phyloP scores from a whole-genome alignment of 148 eudicot genomes.

The Rhododendron ovatum region DNA sequence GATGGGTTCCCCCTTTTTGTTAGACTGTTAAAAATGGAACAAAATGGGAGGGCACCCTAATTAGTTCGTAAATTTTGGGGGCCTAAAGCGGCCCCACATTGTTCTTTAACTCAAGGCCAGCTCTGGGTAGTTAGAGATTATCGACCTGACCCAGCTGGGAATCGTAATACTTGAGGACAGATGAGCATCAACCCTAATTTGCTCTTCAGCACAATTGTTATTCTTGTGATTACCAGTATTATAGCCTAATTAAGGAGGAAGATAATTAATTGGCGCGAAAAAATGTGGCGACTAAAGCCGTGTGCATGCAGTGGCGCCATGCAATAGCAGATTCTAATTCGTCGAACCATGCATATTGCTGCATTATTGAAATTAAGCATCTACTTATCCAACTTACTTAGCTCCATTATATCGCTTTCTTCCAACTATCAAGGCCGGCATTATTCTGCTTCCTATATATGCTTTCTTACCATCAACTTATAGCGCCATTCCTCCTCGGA shows the following conservation, averaged over 20 bases:
- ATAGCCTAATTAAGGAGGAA: background rate
- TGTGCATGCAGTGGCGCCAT: background rate
- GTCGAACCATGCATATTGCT: constrained; percentile 22
- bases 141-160: too few species aligned
- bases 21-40: too few species aligned
- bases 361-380: constrained; percentile 48
- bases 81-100: too few species aligned
- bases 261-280: background rate
- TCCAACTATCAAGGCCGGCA: constrained; percentile 35
- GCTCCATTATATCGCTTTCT: constrained; percentile 21
- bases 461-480: constrained; percentile 24
- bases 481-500: constrained; percentile 6
- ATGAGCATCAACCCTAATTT: background rate
- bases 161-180: background rate
- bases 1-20: too few species aligned
- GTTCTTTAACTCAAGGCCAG: too few species aligned
- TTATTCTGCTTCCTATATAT: constrained; percentile 32
- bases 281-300: constrained; percentile 3
- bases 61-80: too few species aligned
- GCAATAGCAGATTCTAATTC: constrained; percentile 42
- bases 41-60: too few species aligned
- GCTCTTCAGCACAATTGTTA: background rate
- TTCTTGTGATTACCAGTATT: background rate
- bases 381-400: constrained; percentile 26
- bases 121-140: too few species aligned